phyloP scores from a whole-genome alignment of 768 basidiomycete species.

The Lepiota brunneoincarnata region DNA sequence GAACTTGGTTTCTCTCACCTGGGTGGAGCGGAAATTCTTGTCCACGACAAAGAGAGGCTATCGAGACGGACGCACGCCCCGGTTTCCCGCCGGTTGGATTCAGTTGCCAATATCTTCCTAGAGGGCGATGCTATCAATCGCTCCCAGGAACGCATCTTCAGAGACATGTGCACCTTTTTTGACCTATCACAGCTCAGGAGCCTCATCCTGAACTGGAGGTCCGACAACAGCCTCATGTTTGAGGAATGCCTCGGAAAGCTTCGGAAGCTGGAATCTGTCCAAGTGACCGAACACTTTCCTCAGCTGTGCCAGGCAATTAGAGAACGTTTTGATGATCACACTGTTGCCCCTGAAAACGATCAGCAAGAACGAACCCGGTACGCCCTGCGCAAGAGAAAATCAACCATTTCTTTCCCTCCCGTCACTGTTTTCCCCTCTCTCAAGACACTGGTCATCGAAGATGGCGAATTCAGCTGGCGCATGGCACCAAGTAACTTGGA shows the following conservation, averaged over 20 bases:
- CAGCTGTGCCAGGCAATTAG: background rate
- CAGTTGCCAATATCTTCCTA: background rate
- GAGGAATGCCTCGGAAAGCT: constrained; percentile 1
- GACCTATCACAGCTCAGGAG: background rate
- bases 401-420: background rate
- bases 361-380: background rate
- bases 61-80: background rate
- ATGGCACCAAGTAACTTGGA: background rate
- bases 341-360: background rate
- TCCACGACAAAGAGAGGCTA: background rate
- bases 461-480: background rate
- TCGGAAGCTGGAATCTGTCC: background rate
- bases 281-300: background rate
- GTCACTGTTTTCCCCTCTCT: constrained; percentile 7
- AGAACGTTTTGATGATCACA: background rate
- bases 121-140: background rate
- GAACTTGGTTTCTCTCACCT: background rate
- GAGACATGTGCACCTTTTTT: background rate
- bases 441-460: background rate
- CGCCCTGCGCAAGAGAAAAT: background rate
- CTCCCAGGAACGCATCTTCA: background rate
- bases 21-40: background rate
- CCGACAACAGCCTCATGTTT: background rate
- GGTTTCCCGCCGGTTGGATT: background rate
- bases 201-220: background rate